Base-by-base conservation (phyloP, 192 early-diverging fungal species). In the Cladochytrium replicatum region DNA sequence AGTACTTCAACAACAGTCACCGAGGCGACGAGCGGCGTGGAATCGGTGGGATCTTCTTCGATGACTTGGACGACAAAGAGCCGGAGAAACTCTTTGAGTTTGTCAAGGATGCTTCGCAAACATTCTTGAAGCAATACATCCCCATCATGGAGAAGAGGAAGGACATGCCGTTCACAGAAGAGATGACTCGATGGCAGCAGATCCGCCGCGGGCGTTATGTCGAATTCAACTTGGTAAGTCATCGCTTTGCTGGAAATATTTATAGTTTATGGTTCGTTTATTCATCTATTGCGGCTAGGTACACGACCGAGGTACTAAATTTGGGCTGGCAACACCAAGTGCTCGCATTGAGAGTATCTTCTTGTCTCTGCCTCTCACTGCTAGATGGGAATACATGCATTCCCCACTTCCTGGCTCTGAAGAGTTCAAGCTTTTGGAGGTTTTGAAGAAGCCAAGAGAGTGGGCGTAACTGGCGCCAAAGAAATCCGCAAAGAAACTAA, bases 31-130 rank as follows among this genome's bases (percentile, higher is more conserved):
- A 99, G 62, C 73, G 83, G 11, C 87, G 95, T 25, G 95, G 95
- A 1, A 63, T 99, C 44, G 95, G 95, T 21, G 95, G 95, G 24
- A 96, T 96, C 63, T 99, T 99, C 67, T 99, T 99, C 66, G 95
- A 99, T 54, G 95, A 99, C 55, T 60, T 96, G 32, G 68, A 75
- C 40, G 47, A 52, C 43, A 29, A 52, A 15, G 28, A 48, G 15
- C 50, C 40, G 22, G 85, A 93, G 32, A 75, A 88, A 46, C 54
- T 88, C 28, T 99, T 92, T 65, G 67, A 52, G 0, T 95, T 90
- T 72, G 84, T 92, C 6, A 74, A 84, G 48, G 76, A 85, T 32
- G 86, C 84, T 27, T 90, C 87, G n/a, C 69, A 79, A 32, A 60
- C 79, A 4, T 88, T 99, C 61, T 67, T 87, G 8, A 64, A 65